Evolutionary conservation across 352 stramenopile species (phyloP).

Genomic region (Phytophthora cryptogea): DNA sequence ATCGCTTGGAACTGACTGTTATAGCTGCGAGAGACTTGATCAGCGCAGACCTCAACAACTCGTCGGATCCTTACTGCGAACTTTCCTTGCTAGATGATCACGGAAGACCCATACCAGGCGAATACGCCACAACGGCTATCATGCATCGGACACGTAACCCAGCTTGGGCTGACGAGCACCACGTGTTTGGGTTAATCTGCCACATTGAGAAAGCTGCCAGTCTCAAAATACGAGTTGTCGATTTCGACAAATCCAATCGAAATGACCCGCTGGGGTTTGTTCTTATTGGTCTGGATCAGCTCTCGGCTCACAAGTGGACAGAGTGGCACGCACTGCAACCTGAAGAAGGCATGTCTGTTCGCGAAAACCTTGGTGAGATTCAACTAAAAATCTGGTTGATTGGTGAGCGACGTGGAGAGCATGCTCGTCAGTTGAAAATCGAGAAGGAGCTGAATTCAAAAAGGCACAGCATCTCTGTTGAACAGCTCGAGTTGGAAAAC

Average conservation of each 20-base stretch:
- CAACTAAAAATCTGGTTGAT: slow-evolving; percentile 58
- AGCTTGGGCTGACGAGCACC: slow-evolving; percentile 61
- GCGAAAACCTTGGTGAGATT: slow-evolving; percentile 55
- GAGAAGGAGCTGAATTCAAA: slow-evolving; percentile 60
- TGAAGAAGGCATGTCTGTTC: slow-evolving; percentile 48
- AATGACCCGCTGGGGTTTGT: slow-evolving; percentile 63
- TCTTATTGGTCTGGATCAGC: slow-evolving; percentile 48
- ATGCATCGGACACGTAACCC: slow-evolving; percentile 67
- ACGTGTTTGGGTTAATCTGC: slow-evolving; percentile 64
- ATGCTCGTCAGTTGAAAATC: slow-evolving; percentile 52
- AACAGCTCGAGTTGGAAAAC: slow-evolving; percentile 72
- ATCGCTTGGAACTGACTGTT: slow-evolving; percentile 69
- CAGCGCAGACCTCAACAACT: slow-evolving; percentile 63
- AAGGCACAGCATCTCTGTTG: slow-evolving; percentile 58
- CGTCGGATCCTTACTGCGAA: slow-evolving; percentile 67
- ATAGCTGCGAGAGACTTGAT: slow-evolving; percentile 57
- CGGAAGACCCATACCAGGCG: slow-evolving; percentile 49
- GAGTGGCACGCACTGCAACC: slow-evolving; percentile 57
- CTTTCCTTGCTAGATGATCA: slow-evolving; percentile 61
- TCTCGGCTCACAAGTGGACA: slow-evolving; percentile 53
- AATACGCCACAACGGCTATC: slow-evolving; percentile 50
- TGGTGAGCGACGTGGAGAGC: slow-evolving; percentile 65
- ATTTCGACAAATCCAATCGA: slow-evolving; percentile 55
- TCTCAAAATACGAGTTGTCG: slow-evolving; percentile 56
- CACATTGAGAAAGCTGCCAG: slow-evolving; percentile 60